Percentiles rank a stretch among this genome's conserved stretches.
Conservation (phyloP, 2,329 filamentous ascomycete species). For the Apiospora arundinis region DNA sequence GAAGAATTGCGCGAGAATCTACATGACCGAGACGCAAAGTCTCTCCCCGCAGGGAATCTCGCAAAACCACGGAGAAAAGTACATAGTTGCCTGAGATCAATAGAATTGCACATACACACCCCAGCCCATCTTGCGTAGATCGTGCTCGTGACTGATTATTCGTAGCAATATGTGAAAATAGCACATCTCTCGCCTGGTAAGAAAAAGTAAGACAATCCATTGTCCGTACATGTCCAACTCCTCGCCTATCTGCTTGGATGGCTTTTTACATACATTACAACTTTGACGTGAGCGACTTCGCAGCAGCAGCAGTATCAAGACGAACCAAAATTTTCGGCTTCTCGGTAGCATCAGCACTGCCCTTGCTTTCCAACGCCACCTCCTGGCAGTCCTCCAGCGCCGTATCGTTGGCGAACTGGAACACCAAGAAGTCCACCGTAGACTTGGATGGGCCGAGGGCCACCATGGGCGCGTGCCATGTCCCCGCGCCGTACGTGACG, state of each 20-base stretch:
- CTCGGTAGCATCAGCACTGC: constrained; percentile 34
- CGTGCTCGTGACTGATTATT: not conserved
- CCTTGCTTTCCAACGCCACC: constrained; percentile 48
- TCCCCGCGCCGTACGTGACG: constrained; percentile 89
- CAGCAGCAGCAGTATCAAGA: constrained; percentile 24
- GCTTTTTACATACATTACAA: not conserved
- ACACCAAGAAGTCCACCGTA: constrained; percentile 84
- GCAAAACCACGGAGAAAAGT: too few relatives aligned
- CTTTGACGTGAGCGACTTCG: not conserved
- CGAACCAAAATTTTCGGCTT: constrained; percentile 35
- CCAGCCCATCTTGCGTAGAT: not conserved
- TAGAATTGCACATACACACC: not conserved
- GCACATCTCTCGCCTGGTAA: not conserved
- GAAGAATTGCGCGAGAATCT: too few relatives aligned
- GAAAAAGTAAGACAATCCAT: not conserved
- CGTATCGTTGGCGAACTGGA: constrained; percentile 87
- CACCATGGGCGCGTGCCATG: constrained; percentile 97
- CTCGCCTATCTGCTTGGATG: not conserved
- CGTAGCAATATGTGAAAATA: not conserved
- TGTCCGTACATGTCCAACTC: not conserved
- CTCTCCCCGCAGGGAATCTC: too few relatives aligned
- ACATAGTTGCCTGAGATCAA: too few relatives aligned
- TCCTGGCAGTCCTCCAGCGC: constrained; percentile 88
- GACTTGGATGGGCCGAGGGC: constrained; percentile 68
- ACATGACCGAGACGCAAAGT: too few relatives aligned